Evolutionary conservation across 2,329 filamentous ascomycete genomes (phyloP).

Genomic region (Paraconiothyrium brasiliense): DNA sequence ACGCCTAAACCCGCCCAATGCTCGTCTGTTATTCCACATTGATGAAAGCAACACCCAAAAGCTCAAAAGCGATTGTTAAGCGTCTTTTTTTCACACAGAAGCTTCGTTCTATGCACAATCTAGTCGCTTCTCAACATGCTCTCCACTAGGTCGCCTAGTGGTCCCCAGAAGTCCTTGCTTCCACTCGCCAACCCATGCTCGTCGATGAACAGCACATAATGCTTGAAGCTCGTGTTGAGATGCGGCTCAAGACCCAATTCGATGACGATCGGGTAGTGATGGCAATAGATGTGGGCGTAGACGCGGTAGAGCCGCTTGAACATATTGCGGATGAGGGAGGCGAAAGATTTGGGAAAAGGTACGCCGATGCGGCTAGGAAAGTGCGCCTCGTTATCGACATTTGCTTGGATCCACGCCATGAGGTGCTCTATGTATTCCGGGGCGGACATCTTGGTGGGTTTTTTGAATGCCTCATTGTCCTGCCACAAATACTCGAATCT

Average conservation of each 20-base stretch:
- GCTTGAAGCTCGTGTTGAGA: conserved; percentile 99
- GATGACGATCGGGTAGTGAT: conserved; percentile 95
- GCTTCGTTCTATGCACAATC: neutral
- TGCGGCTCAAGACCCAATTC: conserved; percentile 96
- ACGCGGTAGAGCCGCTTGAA: conserved; percentile 99
- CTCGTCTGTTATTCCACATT: neutral
- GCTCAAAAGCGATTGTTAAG: neutral
- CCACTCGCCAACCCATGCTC: conserved; percentile 92
- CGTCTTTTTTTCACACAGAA: neutral
- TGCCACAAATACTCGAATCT: conserved; percentile 99
- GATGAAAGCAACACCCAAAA: neutral
- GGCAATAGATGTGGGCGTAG: conserved; percentile 97
- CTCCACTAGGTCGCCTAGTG: conserved; percentile 92
- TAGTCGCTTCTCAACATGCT: conserved; percentile 96
- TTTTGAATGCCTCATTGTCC: conserved; percentile 91
- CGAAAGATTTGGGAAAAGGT: conserved; percentile 89
- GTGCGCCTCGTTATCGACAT: conserved; percentile 93
- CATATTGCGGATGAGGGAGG: conserved; percentile 95
- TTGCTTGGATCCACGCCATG: conserved; percentile 95
- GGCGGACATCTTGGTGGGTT: conserved; percentile 96
- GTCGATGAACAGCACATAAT: conserved; percentile 98
- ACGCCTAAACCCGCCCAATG: conserved; percentile 11
- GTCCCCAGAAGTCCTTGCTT: conserved; percentile 93
- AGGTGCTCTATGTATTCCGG: conserved; percentile 98
- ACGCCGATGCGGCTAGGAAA: conserved; percentile 96